Conservation (phyloP, 805 yeast species). For the Dipodascus geniculatus region DNA sequence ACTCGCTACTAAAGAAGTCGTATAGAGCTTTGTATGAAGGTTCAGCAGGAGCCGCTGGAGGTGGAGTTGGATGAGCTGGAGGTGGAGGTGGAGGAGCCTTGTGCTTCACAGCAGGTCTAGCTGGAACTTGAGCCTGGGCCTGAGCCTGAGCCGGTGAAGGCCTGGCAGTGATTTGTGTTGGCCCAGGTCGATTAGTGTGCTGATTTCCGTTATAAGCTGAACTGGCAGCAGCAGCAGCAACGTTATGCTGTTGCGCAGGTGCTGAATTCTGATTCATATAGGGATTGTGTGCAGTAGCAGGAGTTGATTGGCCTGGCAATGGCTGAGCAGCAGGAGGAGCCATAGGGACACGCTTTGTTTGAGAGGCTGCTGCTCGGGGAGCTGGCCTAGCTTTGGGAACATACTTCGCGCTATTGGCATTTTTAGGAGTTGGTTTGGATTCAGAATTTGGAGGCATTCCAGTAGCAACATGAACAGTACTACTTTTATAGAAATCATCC, state of each 20-base stretch:
- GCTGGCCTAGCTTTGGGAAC: slow-evolving; percentile 9
- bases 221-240: slow-evolving; percentile 20
- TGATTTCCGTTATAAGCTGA: slow-evolving; percentile 9
- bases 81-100: slow-evolving; percentile 19
- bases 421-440: slow-evolving; percentile 66
- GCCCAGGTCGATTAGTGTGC: neutral
- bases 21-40: slow-evolving; percentile 80
- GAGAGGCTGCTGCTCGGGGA: slow-evolving; percentile 11
- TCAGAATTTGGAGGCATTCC: slow-evolving; percentile 66
- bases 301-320: neutral
- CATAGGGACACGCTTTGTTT: slow-evolving; percentile 11
- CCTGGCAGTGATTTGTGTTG: too few species aligned
- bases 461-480: slow-evolving; percentile 65
- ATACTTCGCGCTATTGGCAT: slow-evolving; percentile 14
- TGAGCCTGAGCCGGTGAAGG: too few species aligned
- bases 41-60: slow-evolving; percentile 50
- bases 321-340: slow-evolving; percentile 6
- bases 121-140: neutral
- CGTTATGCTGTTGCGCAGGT: slow-evolving; percentile 16
- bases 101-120: slow-evolving; percentile 9
- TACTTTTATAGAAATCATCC: slow-evolving; percentile 77
- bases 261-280: slow-evolving; percentile 13
- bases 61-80: slow-evolving; percentile 48
- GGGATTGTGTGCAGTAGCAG: neutral
- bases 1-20: slow-evolving; percentile 81